Percentiles rank a stretch among this genome's conserved stretches.
Evolutionary conservation across 1,284 basidiomycete species (phyloP).

Genomic region (Cryptococcus depauperatus): DNA sequence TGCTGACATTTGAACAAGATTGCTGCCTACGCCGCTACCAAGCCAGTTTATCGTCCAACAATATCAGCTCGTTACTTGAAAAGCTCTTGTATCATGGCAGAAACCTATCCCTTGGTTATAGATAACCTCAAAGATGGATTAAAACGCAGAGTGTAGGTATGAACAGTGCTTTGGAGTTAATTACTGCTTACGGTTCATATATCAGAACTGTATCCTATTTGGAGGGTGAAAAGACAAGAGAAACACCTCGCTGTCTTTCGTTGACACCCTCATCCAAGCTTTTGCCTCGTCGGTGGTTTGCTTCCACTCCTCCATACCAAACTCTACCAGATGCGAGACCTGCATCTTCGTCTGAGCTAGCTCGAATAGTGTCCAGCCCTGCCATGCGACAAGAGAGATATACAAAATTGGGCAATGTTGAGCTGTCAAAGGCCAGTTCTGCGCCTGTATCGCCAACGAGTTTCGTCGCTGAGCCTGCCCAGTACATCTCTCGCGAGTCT

Average conservation of each 20-base stretch:
- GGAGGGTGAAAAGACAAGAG: not conserved
- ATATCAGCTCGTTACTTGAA: no score
- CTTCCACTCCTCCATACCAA: not conserved
- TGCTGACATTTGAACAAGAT: no score
- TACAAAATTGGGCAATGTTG: no score
- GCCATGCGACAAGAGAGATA: not conserved
- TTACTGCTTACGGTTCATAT: not conserved
- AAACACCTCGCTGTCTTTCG: not conserved
- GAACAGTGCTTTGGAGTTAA: not conserved
- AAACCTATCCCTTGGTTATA: no score
- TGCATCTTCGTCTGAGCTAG: not conserved
- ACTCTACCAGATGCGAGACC: not conserved
- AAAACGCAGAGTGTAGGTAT: not conserved
- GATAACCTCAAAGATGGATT: not conserved
- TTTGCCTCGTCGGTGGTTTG: not conserved
- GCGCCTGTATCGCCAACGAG: not conserved
- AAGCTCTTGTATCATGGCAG: no score
- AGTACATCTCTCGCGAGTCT: not conserved
- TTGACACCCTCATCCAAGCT: not conserved
- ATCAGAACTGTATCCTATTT: not conserved
- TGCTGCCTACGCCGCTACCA: no score
- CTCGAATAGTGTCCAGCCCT: not conserved
- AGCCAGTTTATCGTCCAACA: no score
- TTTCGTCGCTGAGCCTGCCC: slow-evolving; percentile 5
- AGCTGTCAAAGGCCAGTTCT: not conserved